Conservation (phyloP, 306 rosid species). For the Cercis canadensis region DNA sequence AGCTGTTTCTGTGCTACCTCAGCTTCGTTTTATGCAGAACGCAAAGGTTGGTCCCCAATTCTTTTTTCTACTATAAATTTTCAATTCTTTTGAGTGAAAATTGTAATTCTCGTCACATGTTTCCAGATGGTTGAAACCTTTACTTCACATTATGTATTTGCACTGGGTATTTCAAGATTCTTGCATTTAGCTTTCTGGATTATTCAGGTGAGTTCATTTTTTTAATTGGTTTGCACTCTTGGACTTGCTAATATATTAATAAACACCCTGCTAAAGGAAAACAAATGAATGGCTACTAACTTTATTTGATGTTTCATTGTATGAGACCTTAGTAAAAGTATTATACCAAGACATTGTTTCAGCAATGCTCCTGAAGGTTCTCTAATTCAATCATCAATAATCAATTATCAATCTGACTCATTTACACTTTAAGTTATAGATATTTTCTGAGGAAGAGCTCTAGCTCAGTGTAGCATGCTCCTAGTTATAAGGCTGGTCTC, state of each 20-base stretch:
- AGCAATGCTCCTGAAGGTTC: too few species aligned
- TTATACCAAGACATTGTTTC: too few species aligned
- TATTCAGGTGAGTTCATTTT: conserved; percentile 57
- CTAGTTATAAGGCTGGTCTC: too few species aligned
- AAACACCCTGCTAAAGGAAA: neutral
- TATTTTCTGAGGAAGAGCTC: too few species aligned
- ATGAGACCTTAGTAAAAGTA: too few species aligned
- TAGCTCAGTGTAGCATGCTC: too few species aligned
- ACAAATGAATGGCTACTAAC: too few species aligned
- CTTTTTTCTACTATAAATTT: neutral
- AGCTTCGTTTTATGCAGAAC: conserved; percentile 75
- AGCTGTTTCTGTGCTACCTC: conserved; percentile 79
- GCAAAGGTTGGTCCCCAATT: conserved; percentile 59
- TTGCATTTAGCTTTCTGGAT: conserved; percentile 73
- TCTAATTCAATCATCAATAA: too few species aligned
- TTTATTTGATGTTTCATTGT: too few species aligned
- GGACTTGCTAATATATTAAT: neutral
- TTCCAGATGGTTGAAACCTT: conserved; percentile 83
- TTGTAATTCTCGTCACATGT: conserved; percentile 5
- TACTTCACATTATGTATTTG: conserved; percentile 83
- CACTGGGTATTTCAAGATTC: conserved; percentile 85
- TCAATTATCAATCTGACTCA: too few species aligned
- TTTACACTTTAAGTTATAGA: too few species aligned
- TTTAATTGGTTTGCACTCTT: neutral
- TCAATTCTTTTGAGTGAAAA: neutral